Evolutionary conservation across 1,284 basidiomycete species (phyloP).

Genomic region (Austropuccinia psidii): DNA sequence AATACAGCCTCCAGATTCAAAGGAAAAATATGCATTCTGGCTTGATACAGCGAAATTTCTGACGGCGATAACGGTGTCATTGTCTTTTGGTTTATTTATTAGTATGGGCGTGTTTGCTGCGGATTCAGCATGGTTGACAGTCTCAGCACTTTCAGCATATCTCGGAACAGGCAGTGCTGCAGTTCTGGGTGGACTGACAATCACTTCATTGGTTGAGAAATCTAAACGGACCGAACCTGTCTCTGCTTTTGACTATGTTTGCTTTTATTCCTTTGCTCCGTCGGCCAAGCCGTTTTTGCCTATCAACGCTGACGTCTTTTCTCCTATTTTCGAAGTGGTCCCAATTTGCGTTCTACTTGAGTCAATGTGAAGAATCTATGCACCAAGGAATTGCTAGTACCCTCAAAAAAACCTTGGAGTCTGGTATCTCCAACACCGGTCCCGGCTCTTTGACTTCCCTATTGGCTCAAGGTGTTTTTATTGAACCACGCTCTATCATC

Average conservation of each 20-base stretch:
- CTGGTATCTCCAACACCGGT: slow-evolving; percentile 8
- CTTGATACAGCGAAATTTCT: background rate
- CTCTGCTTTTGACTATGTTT: slow-evolving; percentile 14
- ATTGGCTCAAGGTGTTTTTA: slow-evolving; percentile 1
- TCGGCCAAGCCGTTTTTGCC: background rate
- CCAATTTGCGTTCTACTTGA: slow-evolving; percentile 23
- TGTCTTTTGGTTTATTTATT: slow-evolving; percentile 1
- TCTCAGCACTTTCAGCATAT: background rate
- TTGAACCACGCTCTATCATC: slow-evolving; percentile 2
- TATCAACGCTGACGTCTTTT: background rate
- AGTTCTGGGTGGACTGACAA: background rate
- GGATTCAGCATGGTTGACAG: slow-evolving; percentile 13
- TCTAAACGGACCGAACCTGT: background rate
- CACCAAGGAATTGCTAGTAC: background rate
- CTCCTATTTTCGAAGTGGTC: slow-evolving; percentile 5
- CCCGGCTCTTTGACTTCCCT: background rate
- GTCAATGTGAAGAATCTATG: slow-evolving; percentile 12
- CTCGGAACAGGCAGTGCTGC: background rate
- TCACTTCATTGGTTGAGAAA: background rate
- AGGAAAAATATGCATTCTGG: background rate
- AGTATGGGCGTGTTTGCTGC: background rate
- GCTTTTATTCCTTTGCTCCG: background rate
- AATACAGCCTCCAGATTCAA: background rate
- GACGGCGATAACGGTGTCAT: slow-evolving; percentile 7
- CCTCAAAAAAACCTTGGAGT: background rate